Base-by-base conservation (phyloP, 352 stramenopile species). In the Phytophthora fragariaefolia region DNA sequence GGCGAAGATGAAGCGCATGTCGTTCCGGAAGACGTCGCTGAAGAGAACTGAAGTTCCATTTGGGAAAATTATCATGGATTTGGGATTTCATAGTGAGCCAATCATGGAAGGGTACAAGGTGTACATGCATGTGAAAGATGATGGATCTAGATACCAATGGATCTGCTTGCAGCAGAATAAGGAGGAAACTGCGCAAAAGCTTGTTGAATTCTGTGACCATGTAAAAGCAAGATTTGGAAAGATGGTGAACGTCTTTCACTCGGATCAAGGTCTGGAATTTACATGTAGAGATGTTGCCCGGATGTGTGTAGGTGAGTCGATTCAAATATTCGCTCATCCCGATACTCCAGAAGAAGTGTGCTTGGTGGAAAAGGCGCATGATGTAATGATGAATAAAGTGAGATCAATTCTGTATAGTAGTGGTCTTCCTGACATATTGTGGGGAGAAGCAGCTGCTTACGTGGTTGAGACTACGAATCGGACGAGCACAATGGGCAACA, bases 1-100 rank as follows among this genome's bases (percentile, higher is more conserved):
- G 43, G 50, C 40, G 3, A 62, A 68, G 24, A 68, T 68, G 59
- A 63, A 63, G 20, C 40, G 52, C 18, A 63, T 69, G 52, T 58
- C 34, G 17, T 63, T 50, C 27, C 7, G 18, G 6, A 68, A 57
- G 18, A 62, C 30, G 1, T 18, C 7, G 30, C 24, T 34, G 4
- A 22, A 52, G 50, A 7, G 50, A 38, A n/a, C 32, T 2, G 48
- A 26, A 4, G 46, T 40, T 2, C 18, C 32, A 3, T 69, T 69
- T 18, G 22, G 4, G 4, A 68, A 62, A 45, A 45, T 61, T n/a
- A 32, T 40, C 8, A 54, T 63, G 52, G 61, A 58, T 23, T 20
- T 69, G 10, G 22, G 32, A n/a, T 0, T 63, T 69, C 22, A 40
- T 63, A 9, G 6, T 40, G 5, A 32, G 18, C 28, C 18, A 0